A percentile compares a stretch with the other conserved stretches of the same genome.
phyloP scores from a whole-genome alignment of 2,329 filamentous ascomycete genomes.

The Xylaria sp. region DNA sequence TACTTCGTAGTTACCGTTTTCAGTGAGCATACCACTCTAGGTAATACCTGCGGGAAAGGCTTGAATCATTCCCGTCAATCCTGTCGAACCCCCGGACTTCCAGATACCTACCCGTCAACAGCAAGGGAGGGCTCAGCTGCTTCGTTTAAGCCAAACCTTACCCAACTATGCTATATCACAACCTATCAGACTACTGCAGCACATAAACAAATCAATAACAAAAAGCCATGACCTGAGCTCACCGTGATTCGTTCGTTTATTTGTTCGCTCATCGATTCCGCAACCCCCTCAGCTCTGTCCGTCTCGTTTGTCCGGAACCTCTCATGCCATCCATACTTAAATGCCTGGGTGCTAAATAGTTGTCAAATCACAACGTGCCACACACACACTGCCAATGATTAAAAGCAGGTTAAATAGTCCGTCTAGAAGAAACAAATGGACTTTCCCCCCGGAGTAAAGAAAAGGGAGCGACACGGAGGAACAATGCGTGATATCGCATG shows the following conservation, averaged over 20 bases:
- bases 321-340: neutral
- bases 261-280: constrained; percentile 1
- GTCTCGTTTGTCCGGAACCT: neutral
- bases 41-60: neutral
- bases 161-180: constrained; percentile 20
- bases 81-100: neutral
- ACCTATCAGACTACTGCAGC: neutral
- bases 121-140: neutral
- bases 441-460: neutral
- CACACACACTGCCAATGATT: neutral
- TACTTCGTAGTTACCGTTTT: neutral
- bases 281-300: constrained; percentile 1
- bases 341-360: neutral
- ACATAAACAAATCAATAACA: neutral
- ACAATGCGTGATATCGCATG: constrained; percentile 3
- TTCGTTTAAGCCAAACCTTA: constrained; percentile 18
- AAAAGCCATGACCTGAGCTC: neutral
- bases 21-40: neutral
- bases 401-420: too few species aligned
- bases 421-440: neutral
- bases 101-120: neutral
- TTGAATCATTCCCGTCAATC: constrained; percentile 9
- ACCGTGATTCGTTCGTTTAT: constrained; percentile 5
- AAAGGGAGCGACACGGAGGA: neutral
- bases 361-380: constrained; percentile 29